Percentiles rank a stretch among this genome's conserved stretches.
These are phyloP conservation scores for Holtermannia corniformis DNA, from an alignment of 768 basidiomycete species.

Conservation along the genomic window DNA sequence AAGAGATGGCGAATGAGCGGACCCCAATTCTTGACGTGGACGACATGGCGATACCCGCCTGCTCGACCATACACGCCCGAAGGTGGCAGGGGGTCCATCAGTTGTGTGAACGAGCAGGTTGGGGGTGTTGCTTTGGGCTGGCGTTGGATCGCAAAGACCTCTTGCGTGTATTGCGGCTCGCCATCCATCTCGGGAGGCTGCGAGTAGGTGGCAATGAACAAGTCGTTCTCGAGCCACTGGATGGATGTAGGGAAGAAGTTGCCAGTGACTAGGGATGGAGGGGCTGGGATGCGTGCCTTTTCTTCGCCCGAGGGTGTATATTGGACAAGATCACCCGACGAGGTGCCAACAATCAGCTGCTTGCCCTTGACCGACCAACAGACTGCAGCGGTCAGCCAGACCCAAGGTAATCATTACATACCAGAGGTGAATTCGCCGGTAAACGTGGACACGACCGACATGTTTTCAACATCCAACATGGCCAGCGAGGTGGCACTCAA, in stretches of 20 bases:
- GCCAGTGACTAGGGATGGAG: constrained; percentile 15
- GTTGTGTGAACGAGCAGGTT: constrained; percentile 32
- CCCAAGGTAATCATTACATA: constrained; percentile 1
- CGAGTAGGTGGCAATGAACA: constrained; percentile 42
- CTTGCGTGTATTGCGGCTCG: constrained; percentile 35
- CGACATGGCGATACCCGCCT: constrained; percentile 25
- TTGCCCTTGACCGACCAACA: constrained; percentile 46
- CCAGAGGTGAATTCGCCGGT: constrained; percentile 28
- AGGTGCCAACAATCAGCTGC: constrained; percentile 41
- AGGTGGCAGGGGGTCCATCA: constrained; percentile 36
- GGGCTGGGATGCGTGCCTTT: constrained; percentile 38
- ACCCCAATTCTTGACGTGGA: constrained; percentile 37
- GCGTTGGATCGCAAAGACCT: constrained; percentile 37
- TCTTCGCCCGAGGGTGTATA: constrained; percentile 42
- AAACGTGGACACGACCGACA: constrained; percentile 11
- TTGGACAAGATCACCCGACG: constrained; percentile 35
- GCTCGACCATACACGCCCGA: constrained; percentile 37
- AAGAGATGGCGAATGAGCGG: constrained; percentile 40
- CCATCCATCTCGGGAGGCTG: constrained; percentile 6
- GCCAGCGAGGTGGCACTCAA: constrained; percentile 18
- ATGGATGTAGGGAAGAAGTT: constrained; percentile 22
- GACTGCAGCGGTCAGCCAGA: constrained; percentile 16
- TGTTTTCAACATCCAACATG: constrained; percentile 27
- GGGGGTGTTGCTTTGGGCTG: too few relatives aligned
- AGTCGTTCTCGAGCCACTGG: constrained; percentile 45